phyloP scores from a whole-genome alignment of 2,329 filamentous ascomycete genomes.

The Botrytis pseudocinerea region DNA sequence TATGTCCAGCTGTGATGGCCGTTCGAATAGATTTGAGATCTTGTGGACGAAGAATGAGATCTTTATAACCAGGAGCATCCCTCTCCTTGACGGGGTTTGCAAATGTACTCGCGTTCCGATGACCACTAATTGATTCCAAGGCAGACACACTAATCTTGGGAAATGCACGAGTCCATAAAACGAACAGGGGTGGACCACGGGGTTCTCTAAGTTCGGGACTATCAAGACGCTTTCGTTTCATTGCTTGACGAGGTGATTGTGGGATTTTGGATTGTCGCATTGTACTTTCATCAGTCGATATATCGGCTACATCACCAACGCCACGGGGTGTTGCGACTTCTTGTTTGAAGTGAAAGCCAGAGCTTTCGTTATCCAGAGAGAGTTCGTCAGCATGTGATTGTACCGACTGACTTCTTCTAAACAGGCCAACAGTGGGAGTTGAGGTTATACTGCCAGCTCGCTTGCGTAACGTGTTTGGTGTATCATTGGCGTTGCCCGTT shows the following conservation, averaged over 20 bases:
- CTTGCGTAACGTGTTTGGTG: constrained; percentile 27
- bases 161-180: constrained; percentile 75
- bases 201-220: constrained; percentile 42
- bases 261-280: constrained; percentile 20
- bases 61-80: constrained; percentile 74
- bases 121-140: constrained; percentile 73
- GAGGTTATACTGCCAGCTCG: constrained; percentile 38
- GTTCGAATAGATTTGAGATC: constrained; percentile 77
- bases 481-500: constrained; percentile 20
- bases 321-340: constrained; percentile 58
- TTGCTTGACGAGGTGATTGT: constrained; percentile 43
- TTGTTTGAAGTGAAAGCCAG: constrained; percentile 54
- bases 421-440: constrained; percentile 37
- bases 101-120: constrained; percentile 79
- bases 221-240: constrained; percentile 55
- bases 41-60: constrained; percentile 72
- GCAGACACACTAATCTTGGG: constrained; percentile 71
- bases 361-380: constrained; percentile 46
- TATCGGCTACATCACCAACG: constrained; percentile 57
- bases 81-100: constrained; percentile 72
- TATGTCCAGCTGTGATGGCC: constrained; percentile 72
- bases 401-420: constrained; percentile 49
- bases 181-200: constrained; percentile 61
- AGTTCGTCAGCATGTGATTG: constrained; percentile 51
- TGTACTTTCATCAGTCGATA: constrained; percentile 52